A percentile compares a stretch with the other conserved stretches of the same genome.
phyloP scores from a whole-genome alignment of 108 stramenopile species.

The Conticribra guillardii region DNA sequence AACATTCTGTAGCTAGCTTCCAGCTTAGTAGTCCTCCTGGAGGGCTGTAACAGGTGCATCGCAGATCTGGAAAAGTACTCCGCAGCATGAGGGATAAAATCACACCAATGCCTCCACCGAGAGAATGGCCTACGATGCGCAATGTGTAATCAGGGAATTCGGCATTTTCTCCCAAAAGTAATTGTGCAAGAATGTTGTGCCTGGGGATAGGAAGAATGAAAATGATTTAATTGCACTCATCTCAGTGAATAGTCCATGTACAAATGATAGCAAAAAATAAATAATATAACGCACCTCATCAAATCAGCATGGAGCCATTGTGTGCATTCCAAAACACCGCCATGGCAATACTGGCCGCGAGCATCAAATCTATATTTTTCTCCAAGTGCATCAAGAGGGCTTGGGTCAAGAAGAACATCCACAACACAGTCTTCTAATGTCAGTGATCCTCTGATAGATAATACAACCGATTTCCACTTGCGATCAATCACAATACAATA shows the following conservation, averaged over 20 bases:
- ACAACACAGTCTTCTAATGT: constrained; percentile 95
- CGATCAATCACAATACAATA: constrained; percentile 95
- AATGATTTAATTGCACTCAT: too few species aligned
- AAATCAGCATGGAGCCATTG: constrained; percentile 86
- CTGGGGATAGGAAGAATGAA: constrained; percentile 20
- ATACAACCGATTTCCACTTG: constrained; percentile 80
- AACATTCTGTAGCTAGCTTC: constrained; percentile 71
- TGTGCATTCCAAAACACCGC: constrained; percentile 79
- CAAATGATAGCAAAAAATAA: too few species aligned
- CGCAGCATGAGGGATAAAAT: constrained; percentile 87
- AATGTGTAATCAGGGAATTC: constrained; percentile 76
- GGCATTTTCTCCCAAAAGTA: constrained; percentile 61
- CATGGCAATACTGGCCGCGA: constrained; percentile 84
- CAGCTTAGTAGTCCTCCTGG: constrained; percentile 91
- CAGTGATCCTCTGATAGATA: constrained; percentile 93
- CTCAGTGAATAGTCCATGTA: too few species aligned
- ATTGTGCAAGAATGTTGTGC: constrained; percentile 66
- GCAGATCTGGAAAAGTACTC: constrained; percentile 71
- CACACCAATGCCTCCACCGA: constrained; percentile 93
- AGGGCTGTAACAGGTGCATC: constrained; percentile 85
- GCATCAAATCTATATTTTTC: constrained; percentile 87
- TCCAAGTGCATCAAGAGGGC: constrained; percentile 73
- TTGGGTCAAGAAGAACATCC: constrained; percentile 89
- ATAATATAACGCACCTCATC: constrained; percentile 43
- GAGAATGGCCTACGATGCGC: constrained; percentile 89